Percentiles rank a stretch among this genome's conserved stretches.
Conservation (phyloP, 1,284 basidiomycete species). For the Tylopilus sp. region DNA sequence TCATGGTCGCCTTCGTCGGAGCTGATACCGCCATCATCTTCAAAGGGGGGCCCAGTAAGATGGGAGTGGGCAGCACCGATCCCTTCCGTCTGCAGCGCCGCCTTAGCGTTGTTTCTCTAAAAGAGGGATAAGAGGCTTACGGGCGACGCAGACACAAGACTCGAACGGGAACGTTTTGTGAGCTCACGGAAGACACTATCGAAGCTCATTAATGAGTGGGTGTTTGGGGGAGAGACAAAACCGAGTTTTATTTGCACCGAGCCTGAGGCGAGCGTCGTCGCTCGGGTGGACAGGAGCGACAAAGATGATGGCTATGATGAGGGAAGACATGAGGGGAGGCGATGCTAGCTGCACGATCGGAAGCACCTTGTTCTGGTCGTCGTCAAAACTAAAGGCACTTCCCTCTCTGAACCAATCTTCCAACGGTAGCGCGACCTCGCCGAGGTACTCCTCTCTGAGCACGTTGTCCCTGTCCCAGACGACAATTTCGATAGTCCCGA, state of each 20-base stretch:
- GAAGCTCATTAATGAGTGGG: slow-evolving; percentile 40
- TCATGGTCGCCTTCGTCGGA: slow-evolving; percentile 53
- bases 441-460: slow-evolving; percentile 85
- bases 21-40: slow-evolving; percentile 78
- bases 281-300: slow-evolving; percentile 62
- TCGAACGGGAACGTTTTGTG: slow-evolving; percentile 58
- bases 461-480: slow-evolving; percentile 92
- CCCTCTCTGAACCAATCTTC: slow-evolving; percentile 75
- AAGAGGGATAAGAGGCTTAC: slow-evolving; percentile 38
- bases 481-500: slow-evolving; percentile 80
- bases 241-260: slow-evolving; percentile 74
- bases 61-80: slow-evolving; percentile 81
- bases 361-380: slow-evolving; percentile 54
- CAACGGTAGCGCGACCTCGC: slow-evolving; percentile 75
- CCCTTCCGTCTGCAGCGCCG: slow-evolving; percentile 66
- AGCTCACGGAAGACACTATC: slow-evolving; percentile 64
- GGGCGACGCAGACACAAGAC: slow-evolving; percentile 74
- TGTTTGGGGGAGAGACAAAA: slow-evolving; percentile 55
- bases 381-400: slow-evolving; percentile 51
- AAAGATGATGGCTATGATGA: slow-evolving; percentile 48
- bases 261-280: slow-evolving; percentile 57
- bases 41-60: slow-evolving; percentile 52
- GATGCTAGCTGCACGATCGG: slow-evolving; percentile 16
- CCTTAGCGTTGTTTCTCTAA: background rate
- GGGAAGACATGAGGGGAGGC: background rate